These are phyloP conservation scores for Iberis amara DNA, from an alignment of 441 rosid genomes.

Conservation along the genomic window DNA sequence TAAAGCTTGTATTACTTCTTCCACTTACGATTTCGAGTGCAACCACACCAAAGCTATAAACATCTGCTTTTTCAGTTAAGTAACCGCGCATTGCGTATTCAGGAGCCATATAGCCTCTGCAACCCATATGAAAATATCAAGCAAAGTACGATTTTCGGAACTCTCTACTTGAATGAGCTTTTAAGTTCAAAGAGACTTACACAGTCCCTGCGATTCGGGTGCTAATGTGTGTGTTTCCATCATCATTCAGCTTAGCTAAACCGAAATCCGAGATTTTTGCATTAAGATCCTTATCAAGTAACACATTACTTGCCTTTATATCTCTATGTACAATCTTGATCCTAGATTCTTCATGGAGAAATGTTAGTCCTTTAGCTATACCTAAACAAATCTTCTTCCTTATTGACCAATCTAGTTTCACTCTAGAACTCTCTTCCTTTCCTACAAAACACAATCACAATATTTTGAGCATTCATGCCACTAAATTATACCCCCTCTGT, in stretches of 20 bases:
- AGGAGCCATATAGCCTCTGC: constrained; percentile 29
- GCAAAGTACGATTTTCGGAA: too few relatives aligned
- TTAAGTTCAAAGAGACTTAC: not conserved
- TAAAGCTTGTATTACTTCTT: constrained; percentile 53
- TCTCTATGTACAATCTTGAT: not conserved
- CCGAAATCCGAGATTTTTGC: not conserved
- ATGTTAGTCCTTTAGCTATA: not conserved
- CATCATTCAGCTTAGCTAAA: not conserved
- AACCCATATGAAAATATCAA: too few relatives aligned
- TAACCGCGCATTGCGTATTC: constrained; percentile 62
- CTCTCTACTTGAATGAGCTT: too few relatives aligned
- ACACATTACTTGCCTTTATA: not conserved
- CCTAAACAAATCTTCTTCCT: not conserved
- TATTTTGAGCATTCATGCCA: too few relatives aligned
- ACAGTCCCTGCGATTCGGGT: not conserved
- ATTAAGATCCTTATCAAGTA: not conserved
- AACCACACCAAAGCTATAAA: constrained; percentile 65
- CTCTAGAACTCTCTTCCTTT: too few relatives aligned
- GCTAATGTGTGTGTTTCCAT: not conserved
- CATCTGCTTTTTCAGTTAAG: constrained; percentile 52
- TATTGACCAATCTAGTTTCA: not conserved
- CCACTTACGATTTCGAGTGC: constrained; percentile 52
- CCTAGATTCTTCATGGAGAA: not conserved
- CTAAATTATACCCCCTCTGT: too few relatives aligned
- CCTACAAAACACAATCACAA: too few relatives aligned